Conservation (phyloP, 768 basidiomycete species). For the Leccinum disarticulatum region DNA sequence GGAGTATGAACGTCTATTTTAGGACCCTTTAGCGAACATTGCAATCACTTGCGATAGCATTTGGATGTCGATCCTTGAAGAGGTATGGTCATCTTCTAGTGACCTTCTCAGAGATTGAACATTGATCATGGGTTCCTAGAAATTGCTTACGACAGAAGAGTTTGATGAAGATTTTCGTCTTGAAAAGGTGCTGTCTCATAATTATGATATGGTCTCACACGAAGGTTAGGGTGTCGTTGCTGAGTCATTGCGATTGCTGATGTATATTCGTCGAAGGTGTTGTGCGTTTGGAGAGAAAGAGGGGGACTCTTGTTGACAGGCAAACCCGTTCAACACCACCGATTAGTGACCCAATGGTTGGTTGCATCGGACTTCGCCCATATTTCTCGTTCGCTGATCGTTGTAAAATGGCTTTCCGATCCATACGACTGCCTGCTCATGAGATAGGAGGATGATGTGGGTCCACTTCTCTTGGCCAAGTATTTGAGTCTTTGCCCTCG, state of each 20-base stretch:
- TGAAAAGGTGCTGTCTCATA: not conserved
- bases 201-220: slow-evolving; percentile 1
- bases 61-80: slow-evolving; percentile 11
- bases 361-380: no score
- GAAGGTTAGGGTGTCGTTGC: not conserved
- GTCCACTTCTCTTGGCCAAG: no score
- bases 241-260: not conserved
- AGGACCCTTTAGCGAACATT: slow-evolving; percentile 6
- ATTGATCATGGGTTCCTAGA: no score
- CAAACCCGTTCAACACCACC: not conserved
- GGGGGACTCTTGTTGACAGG: no score
- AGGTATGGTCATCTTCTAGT: not conserved
- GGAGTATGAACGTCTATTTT: no score
- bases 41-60: slow-evolving; percentile 7
- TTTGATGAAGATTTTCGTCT: not conserved
- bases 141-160: not conserved
- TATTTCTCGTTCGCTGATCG: no score
- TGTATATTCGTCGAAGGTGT: not conserved
- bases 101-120: not conserved
- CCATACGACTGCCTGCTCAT: no score
- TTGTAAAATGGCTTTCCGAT: no score
- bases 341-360: no score
- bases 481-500: no score
- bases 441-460: no score
- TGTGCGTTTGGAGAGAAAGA: slow-evolving; percentile 3